phyloP scores from a whole-genome alignment of 108 stramenopile species.

The Nitzschia sp. region DNA sequence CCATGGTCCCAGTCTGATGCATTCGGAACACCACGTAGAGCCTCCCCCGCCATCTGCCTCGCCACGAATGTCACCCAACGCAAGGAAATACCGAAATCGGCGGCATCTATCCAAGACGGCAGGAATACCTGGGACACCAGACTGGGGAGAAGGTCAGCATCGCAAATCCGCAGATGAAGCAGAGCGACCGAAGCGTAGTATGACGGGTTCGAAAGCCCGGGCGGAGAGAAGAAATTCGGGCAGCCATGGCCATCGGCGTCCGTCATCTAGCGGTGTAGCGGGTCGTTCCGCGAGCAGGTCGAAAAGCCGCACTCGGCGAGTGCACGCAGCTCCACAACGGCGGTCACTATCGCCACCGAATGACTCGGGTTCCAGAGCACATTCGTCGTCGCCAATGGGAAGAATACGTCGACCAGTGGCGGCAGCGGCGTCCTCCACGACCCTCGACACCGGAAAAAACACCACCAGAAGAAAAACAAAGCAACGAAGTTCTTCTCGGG shows the following conservation, averaged over 20 bases:
- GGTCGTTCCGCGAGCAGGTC: background rate
- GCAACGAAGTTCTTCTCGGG: background rate
- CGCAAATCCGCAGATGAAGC: background rate
- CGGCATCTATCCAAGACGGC: background rate
- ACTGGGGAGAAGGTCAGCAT: background rate
- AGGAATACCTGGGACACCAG: background rate
- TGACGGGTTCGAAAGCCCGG: background rate
- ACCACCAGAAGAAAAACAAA: background rate
- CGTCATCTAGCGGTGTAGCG: background rate
- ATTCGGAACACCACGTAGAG: background rate
- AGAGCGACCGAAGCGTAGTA: background rate
- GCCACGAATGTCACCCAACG: background rate
- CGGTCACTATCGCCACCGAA: background rate
- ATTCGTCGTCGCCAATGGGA: conserved; percentile 1
- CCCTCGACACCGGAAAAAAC: background rate
- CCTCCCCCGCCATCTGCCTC: background rate
- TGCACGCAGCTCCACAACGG: background rate
- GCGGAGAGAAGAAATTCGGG: conserved; percentile 1
- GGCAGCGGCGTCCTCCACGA: conserved; percentile 17
- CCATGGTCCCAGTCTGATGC: background rate
- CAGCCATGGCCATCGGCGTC: background rate
- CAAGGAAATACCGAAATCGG: conserved; percentile 9
- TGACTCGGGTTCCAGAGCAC: background rate
- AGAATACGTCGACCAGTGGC: conserved; percentile 1
- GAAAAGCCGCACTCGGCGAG: conserved; percentile 13